phyloP scores from a whole-genome alignment of 2,329 filamentous ascomycete species.

The Clonostachys rhizophaga region DNA sequence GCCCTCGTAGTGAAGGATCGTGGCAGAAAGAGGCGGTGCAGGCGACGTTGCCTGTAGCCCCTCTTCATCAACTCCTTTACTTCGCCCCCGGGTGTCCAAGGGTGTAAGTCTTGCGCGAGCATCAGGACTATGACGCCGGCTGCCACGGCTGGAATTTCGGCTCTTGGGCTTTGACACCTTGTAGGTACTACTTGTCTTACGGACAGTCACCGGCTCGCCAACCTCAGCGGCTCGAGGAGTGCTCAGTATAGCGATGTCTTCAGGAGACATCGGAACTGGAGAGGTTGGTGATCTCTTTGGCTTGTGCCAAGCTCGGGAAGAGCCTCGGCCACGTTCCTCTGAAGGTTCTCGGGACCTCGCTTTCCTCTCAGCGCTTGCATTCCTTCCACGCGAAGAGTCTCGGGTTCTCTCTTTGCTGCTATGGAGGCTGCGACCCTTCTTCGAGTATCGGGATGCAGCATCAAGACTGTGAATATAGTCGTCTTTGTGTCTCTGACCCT shows the following conservation, averaged over 20 bases:
- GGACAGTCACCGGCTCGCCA: slow-evolving; percentile 36
- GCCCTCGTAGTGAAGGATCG: slow-evolving; percentile 21
- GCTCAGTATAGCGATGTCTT: slow-evolving; percentile 67
- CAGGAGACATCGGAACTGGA: slow-evolving; percentile 89
- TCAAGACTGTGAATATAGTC: slow-evolving; percentile 86
- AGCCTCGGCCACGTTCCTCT: slow-evolving; percentile 64
- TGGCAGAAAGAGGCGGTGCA: slow-evolving; percentile 69
- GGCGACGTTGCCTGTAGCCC: slow-evolving; percentile 70
- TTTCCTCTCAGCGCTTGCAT: slow-evolving; percentile 42
- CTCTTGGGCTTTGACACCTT: slow-evolving; percentile 26
- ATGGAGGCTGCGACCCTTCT: slow-evolving; percentile 48
- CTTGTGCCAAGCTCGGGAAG: slow-evolving; percentile 61
- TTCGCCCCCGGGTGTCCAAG: slow-evolving; percentile 56
- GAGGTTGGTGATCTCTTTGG: slow-evolving; percentile 88
- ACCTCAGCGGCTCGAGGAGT: slow-evolving; percentile 30
- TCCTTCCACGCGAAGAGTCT: slow-evolving; percentile 37
- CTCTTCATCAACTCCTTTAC: slow-evolving; percentile 54
- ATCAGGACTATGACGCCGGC: slow-evolving; percentile 42
- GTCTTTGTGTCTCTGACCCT: slow-evolving; percentile 55
- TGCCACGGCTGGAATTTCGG: slow-evolving; percentile 43
- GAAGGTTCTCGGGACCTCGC: slow-evolving; percentile 57
- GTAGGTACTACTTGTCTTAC: slow-evolving; percentile 30
- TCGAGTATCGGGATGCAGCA: slow-evolving; percentile 61
- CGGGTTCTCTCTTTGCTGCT: slow-evolving; percentile 40
- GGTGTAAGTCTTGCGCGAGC: slow-evolving; percentile 29